These are phyloP conservation scores for Boletus sensibilis DNA, from an alignment of 768 basidiomycete genomes.

Conservation along the genomic window DNA sequence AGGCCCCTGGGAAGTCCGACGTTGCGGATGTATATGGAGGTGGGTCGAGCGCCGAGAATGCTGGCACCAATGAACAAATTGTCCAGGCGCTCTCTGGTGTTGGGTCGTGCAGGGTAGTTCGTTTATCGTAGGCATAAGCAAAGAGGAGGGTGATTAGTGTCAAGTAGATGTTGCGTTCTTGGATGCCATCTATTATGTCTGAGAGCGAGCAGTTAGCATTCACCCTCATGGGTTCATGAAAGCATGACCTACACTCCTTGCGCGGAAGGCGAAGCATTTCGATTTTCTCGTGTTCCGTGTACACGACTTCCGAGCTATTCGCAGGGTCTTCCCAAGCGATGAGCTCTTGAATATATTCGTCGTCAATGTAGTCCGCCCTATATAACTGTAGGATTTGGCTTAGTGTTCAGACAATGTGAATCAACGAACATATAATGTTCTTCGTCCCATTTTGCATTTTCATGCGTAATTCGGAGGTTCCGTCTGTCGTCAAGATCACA, in stretches of 20 bases:
- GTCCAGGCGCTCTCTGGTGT: constrained; percentile 91
- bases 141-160: constrained; percentile 72
- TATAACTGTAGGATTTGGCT: constrained; percentile 3
- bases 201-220: neutral
- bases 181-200: constrained; percentile 61
- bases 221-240: neutral
- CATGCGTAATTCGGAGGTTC: constrained; percentile 52
- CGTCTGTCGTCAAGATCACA: constrained; percentile 52
- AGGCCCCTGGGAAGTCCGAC: constrained; percentile 10
- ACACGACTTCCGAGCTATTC: constrained; percentile 42
- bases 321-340: constrained; percentile 65
- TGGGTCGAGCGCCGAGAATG: constrained; percentile 81
- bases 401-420: constrained; percentile 16
- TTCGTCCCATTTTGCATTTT: constrained; percentile 78
- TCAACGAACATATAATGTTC: constrained; percentile 75
- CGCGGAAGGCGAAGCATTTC: constrained; percentile 56
- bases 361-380: constrained; percentile 82
- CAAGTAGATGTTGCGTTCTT: constrained; percentile 65
- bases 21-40: constrained; percentile 43
- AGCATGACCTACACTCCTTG: constrained; percentile 47
- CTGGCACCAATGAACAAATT: constrained; percentile 65
- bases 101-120: constrained; percentile 76
- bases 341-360: constrained; percentile 71
- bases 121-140: constrained; percentile 77
- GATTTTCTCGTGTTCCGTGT: constrained; percentile 71